A percentile compares a stretch with the other conserved stretches of the same genome.
phyloP scores from a whole-genome alignment of 257 asterid species.

The Nyctanthes arbortristis region DNA sequence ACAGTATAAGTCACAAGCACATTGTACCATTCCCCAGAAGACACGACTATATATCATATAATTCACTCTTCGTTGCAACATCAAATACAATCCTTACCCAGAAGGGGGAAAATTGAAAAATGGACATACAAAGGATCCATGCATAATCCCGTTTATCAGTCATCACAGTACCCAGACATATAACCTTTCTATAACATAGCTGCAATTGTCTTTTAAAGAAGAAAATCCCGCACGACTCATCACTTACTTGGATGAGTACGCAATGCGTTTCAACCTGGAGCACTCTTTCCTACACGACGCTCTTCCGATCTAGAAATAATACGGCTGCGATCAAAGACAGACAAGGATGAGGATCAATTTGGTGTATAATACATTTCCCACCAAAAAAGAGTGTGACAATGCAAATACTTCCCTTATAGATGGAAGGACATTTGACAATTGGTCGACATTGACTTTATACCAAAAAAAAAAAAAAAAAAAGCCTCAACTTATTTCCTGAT shows the following conservation, averaged over 20 bases:
- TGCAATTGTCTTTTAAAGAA: slow-evolving; percentile 16
- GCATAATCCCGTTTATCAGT: slow-evolving; percentile 14
- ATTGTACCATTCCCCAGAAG: too few species aligned
- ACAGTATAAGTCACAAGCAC: too few species aligned
- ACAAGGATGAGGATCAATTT: slow-evolving; percentile 26
- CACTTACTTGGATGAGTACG: slow-evolving; percentile 37
- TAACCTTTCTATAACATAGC: too few species aligned
- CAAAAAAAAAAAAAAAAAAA: too few species aligned
- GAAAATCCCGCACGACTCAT: slow-evolving; percentile 42
- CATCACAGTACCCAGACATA: too few species aligned
- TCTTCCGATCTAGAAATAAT: slow-evolving; percentile 13
- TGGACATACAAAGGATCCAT: background rate
- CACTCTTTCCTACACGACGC: too few species aligned
- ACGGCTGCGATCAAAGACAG: slow-evolving; percentile 13
- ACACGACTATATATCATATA: too few species aligned
- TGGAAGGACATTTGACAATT: slow-evolving; percentile 21
- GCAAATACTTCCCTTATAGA: slow-evolving; percentile 25
- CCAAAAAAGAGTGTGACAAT: slow-evolving; percentile 38
- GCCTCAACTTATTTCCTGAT: slow-evolving; percentile 36
- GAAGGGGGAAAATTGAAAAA: background rate
- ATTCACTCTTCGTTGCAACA: background rate
- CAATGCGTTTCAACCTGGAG: slow-evolving; percentile 31
- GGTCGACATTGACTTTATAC: slow-evolving; percentile 31
- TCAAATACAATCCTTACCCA: background rate
- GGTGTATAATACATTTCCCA: slow-evolving; percentile 33